These are phyloP conservation scores for Sergeia podlipaevii DNA, from an alignment of 208 protist species.

Conservation along the genomic window DNA sequence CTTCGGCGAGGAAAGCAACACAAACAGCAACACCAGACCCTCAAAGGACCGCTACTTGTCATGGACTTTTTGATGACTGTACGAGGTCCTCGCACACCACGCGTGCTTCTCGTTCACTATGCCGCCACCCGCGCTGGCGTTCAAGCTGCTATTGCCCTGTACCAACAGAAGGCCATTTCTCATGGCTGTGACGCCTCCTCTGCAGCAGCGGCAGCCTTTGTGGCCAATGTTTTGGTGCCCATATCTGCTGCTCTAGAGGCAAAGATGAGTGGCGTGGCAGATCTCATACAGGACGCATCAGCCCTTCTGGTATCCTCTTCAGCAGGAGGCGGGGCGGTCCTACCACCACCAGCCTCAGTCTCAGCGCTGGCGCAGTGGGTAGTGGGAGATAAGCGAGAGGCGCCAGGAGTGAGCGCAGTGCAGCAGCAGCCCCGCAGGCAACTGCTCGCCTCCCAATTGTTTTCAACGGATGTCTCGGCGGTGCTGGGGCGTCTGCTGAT, in stretches of 20 bases:
- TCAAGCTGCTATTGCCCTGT: background rate
- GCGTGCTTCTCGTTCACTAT: constrained; percentile 28
- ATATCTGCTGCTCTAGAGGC: constrained; percentile 16
- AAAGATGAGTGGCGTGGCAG: no score
- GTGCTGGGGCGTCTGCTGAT: constrained; percentile 50
- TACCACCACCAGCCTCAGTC: background rate
- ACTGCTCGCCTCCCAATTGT: constrained; percentile 42
- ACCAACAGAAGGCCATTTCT: background rate
- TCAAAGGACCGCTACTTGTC: constrained; percentile 24
- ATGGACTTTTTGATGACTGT: constrained; percentile 33
- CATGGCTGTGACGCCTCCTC: no score
- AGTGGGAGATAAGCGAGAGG: background rate
- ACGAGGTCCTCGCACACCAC: constrained; percentile 15
- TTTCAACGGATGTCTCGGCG: constrained; percentile 40
- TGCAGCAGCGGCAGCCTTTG: background rate
- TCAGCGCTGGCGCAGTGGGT: background rate
- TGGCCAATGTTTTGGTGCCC: constrained; percentile 6
- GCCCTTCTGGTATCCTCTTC: background rate
- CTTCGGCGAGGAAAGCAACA: background rate
- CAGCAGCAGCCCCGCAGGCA: constrained; percentile 52
- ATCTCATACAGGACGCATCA: background rate
- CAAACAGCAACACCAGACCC: background rate
- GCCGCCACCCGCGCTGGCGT: constrained; percentile 4
- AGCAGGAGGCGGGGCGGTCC: background rate
- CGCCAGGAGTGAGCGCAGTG: constrained; percentile 18